Base-by-base conservation (phyloP, 495 filamentous ascomycete genomes). In the Penicillium paxilli region DNA sequence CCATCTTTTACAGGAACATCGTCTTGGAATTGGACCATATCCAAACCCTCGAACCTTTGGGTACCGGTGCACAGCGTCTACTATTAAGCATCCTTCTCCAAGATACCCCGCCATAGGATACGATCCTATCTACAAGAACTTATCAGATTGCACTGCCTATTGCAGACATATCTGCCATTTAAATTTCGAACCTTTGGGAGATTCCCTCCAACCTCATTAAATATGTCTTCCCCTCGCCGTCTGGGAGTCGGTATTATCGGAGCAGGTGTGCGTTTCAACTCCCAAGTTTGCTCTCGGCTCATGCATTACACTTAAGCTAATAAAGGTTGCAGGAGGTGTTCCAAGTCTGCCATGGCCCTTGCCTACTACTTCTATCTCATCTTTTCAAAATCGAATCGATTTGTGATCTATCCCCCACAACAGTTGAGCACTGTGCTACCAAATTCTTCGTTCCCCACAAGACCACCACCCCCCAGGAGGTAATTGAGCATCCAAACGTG, bases 301-400 rank as follows among this genome's bases (percentile, higher is more conserved):
- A 20, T 35, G 16, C 25, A 17, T 49, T 14, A 11, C 25, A 17
- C 45, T 14, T 23, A 44, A 44, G 22, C 19, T 24, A 23, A 49
- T 52, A 48, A 52, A n/a, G 17, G 12, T 16, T n/a, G 16, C 22
- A 62, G 59, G 59, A 78, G 44, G 66, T 81, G 14, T 69, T 77
- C 22, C 79, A 81, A 59, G 72, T 76, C 5, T 63, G 71, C 45
- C 79, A 81, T 55, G 58, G 78, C 1, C 77, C 77, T 14, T 73
- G 59, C 9, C 58, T 81, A 21, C 42, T 57, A 30, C 52, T 75
- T 17, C 62, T 81, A 12, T 62, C 62, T 14, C 59, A 72, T 23
- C 62, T 62, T 21, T 79, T 68, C 63, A 48, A 54, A 10, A 64
- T 73, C 32, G 62, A 59, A 14, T 64, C 62, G n/a, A 63, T 77